A percentile compares a stretch with the other conserved stretches of the same genome.
These are phyloP conservation scores for Aspergillus viridinutans DNA, from an alignment of 2,329 filamentous ascomycete genomes.

Conservation along the genomic window DNA sequence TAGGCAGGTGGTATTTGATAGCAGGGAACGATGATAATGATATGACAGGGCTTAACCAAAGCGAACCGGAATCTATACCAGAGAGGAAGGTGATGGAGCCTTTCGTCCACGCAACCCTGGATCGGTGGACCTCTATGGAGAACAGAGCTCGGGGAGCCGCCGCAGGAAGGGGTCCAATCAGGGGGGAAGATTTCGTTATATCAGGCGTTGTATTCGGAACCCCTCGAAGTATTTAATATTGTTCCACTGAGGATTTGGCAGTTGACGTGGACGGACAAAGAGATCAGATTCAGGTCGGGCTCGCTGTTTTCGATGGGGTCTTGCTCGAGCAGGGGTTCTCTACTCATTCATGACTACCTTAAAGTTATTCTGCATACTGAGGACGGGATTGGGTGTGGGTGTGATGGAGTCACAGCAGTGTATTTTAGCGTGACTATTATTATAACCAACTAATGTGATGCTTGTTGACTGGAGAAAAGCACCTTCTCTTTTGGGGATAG, in stretches of 20 bases:
- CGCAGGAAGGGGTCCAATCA: neutral
- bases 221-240: neutral
- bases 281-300: neutral
- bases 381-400: neutral
- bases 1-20: slow-evolving; percentile 6
- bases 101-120: neutral
- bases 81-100: slow-evolving; percentile 10
- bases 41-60: neutral
- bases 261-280: neutral
- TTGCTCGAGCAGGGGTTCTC: neutral
- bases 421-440: neutral
- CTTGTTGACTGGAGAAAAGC: neutral
- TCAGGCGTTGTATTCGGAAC: neutral
- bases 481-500: neutral
- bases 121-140: neutral
- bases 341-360: neutral
- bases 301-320: neutral
- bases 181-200: neutral
- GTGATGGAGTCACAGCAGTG: neutral
- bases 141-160: neutral
- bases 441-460: too few relatives aligned
- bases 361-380: neutral
- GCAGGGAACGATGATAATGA: neutral
- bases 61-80: slow-evolving; percentile 5
- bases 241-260: neutral